Evolutionary conservation across 805 yeast species (phyloP).

Genomic region (Candida coleopterorum): DNA sequence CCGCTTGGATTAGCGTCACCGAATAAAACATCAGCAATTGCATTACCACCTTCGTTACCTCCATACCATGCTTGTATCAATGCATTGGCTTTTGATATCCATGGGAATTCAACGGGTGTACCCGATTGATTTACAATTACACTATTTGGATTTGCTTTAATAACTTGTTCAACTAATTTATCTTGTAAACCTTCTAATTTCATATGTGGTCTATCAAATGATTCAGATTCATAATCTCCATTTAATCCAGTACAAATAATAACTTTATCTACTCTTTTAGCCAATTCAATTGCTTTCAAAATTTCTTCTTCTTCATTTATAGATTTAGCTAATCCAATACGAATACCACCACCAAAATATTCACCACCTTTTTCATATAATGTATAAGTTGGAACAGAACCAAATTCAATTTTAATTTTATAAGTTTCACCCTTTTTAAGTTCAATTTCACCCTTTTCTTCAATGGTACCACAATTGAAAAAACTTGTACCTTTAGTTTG

Average conservation of each 20-base stretch:
- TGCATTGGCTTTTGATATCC: conserved; percentile 20
- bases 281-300: conserved; percentile 20
- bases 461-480: conserved; percentile 46
- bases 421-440: conserved; percentile 43
- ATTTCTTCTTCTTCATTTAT: conserved; percentile 23
- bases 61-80: conserved; percentile 33
- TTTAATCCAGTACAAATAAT: conserved; percentile 24
- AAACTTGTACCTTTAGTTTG: conserved; percentile 49
- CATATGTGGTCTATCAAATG: conserved; percentile 25
- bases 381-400: conserved; percentile 19
- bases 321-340: conserved; percentile 18
- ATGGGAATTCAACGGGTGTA: conserved; percentile 29
- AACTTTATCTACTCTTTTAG: conserved; percentile 25
- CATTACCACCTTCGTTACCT: conserved; percentile 31
- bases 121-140: conserved; percentile 31
- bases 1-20: conserved; percentile 31
- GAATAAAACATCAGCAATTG: conserved; percentile 28
- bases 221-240: conserved; percentile 29
- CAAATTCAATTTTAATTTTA: conserved; percentile 45
- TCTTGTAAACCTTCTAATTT: conserved; percentile 25
- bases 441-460: conserved; percentile 34
- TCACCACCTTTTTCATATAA: conserved; percentile 13
- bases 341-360: conserved; percentile 22
- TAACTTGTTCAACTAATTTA: conserved; percentile 20
- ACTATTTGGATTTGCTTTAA: conserved; percentile 24